A percentile compares a stretch with the other conserved stretches of the same genome.
Conservation (phyloP, 2,329 filamentous ascomycete species). For the Aspergillus ibericus region DNA sequence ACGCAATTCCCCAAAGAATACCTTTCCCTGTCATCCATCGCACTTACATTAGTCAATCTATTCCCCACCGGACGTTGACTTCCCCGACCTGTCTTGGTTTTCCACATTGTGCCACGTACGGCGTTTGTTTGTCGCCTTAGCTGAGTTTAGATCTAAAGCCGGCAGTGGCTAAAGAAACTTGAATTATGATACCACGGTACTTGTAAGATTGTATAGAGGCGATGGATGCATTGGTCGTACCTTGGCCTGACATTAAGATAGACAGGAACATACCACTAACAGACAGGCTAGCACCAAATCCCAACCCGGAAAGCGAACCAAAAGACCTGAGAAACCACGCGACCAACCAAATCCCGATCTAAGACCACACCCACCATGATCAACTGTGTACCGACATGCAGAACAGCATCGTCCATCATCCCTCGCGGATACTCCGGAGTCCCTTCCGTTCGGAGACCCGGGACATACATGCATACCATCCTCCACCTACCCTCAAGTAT, state of each 20-base stretch:
- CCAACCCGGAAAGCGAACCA: too few relatives aligned
- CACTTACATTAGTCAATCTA: slow-evolving; percentile 14
- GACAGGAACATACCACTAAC: too few relatives aligned
- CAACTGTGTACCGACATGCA: background rate
- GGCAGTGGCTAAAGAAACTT: slow-evolving; percentile 26
- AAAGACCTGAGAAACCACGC: background rate
- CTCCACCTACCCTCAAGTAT: background rate
- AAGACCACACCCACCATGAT: background rate
- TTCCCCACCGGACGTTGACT: slow-evolving; percentile 18
- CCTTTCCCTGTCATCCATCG: slow-evolving; percentile 24
- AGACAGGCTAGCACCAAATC: too few relatives aligned
- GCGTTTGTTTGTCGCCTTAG: slow-evolving; percentile 26
- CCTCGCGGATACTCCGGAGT: background rate
- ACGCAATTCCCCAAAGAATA: slow-evolving; percentile 29
- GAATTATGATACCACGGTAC: slow-evolving; percentile 13
- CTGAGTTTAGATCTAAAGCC: slow-evolving; percentile 27
- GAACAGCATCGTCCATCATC: background rate
- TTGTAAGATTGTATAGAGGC: background rate
- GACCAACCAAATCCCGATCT: background rate
- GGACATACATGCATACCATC: background rate
- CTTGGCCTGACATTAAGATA: too few relatives aligned
- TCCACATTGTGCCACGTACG: slow-evolving; percentile 22
- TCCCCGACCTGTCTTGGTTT: slow-evolving; percentile 21
- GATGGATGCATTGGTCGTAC: too few relatives aligned
- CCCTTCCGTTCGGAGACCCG: background rate